phyloP scores from a whole-genome alignment of 2,329 filamentous ascomycete genomes.

The Fusarium musae region DNA sequence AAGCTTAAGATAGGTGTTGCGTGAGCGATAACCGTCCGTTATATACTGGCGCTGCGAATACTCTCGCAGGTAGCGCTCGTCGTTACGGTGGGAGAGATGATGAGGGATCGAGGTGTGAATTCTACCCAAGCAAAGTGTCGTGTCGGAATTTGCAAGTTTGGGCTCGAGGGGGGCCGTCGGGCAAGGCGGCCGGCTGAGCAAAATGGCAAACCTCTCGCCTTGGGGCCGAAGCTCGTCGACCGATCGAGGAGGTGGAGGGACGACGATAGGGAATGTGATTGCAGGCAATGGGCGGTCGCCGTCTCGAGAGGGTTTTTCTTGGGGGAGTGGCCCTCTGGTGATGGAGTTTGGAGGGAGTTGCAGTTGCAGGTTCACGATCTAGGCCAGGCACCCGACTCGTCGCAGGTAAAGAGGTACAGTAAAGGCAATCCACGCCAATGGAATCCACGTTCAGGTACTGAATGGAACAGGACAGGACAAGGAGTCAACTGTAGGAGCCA shows the following conservation, averaged over 20 bases:
- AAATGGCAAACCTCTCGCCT: slow-evolving; percentile 34
- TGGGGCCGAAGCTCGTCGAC: slow-evolving; percentile 30
- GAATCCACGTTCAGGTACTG: slow-evolving; percentile 27
- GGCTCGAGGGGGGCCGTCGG: slow-evolving; percentile 31
- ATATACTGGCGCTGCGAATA: slow-evolving; percentile 25
- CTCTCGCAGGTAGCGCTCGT: slow-evolving; percentile 29
- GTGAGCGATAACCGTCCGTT: slow-evolving; percentile 22
- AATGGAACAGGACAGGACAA: slow-evolving; percentile 26
- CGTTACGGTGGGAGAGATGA: slow-evolving; percentile 2
- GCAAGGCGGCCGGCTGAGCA: slow-evolving; percentile 25
- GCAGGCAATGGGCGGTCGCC: slow-evolving; percentile 39
- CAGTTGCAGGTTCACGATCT: slow-evolving; percentile 46
- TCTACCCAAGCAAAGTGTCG: slow-evolving; percentile 32
- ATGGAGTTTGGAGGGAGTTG: slow-evolving; percentile 40
- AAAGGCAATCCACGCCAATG: slow-evolving; percentile 29
- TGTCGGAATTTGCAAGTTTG: slow-evolving; percentile 40
- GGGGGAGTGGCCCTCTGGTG: slow-evolving; percentile 31
- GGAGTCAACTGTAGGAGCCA: slow-evolving; percentile 31
- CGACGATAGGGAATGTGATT: slow-evolving; percentile 13
- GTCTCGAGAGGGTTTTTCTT: slow-evolving; percentile 30
- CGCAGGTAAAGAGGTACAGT: slow-evolving; percentile 35
- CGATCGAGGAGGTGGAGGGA: slow-evolving; percentile 23
- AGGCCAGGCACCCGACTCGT: slow-evolving; percentile 37
- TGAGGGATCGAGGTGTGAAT: slow-evolving; percentile 27
- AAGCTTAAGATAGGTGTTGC: slow-evolving; percentile 25